Percentiles rank a stretch among this genome's conserved stretches.
These are phyloP conservation scores for Rhodotorula sp. DNA, from an alignment of 1,284 basidiomycete genomes.

Conservation along the genomic window DNA sequence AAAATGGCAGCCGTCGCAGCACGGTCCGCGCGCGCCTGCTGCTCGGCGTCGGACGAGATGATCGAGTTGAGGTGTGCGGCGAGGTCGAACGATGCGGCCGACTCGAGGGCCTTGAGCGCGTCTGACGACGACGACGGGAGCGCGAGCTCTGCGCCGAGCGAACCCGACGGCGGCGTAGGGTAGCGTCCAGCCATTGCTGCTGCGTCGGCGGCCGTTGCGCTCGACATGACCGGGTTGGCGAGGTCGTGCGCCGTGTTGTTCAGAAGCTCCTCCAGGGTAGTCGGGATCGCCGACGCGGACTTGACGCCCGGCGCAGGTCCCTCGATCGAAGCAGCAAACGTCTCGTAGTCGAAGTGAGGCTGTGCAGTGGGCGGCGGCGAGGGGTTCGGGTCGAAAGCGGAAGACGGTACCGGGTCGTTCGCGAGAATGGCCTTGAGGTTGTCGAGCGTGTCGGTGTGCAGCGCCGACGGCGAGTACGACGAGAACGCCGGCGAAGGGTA, in stretches of 20 bases:
- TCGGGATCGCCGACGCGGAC: neutral
- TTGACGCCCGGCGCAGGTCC: slow-evolving; percentile 7
- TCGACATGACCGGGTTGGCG: neutral
- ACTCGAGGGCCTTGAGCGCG: slow-evolving; percentile 4
- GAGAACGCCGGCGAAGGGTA: slow-evolving; percentile 39
- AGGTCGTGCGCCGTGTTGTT: neutral
- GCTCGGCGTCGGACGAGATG: slow-evolving; percentile 17
- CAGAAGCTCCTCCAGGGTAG: slow-evolving; percentile 31
- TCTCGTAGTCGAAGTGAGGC: slow-evolving; percentile 33
- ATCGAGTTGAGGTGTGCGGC: slow-evolving; percentile 2
- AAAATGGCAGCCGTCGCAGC: slow-evolving; percentile 30
- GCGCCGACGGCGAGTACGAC: slow-evolving; percentile 26
- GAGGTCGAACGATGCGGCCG: slow-evolving; percentile 21
- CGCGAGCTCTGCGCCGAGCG: neutral
- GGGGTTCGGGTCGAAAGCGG: slow-evolving; percentile 1
- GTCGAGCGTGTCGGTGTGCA: slow-evolving; percentile 27
- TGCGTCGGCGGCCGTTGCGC: neutral
- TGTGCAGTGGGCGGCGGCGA: slow-evolving; percentile 6
- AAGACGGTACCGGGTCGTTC: slow-evolving; percentile 38
- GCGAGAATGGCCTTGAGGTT: slow-evolving; percentile 38
- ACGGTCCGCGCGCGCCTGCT: slow-evolving; percentile 28
- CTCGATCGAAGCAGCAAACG: slow-evolving; percentile 40
- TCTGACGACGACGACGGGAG: slow-evolving; percentile 2
- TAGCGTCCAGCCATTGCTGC: slow-evolving; percentile 15
- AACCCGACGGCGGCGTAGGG: slow-evolving; percentile 29